phyloP scores from a whole-genome alignment of 2,329 filamentous ascomycete genomes.

The Zasmidium angulare region DNA sequence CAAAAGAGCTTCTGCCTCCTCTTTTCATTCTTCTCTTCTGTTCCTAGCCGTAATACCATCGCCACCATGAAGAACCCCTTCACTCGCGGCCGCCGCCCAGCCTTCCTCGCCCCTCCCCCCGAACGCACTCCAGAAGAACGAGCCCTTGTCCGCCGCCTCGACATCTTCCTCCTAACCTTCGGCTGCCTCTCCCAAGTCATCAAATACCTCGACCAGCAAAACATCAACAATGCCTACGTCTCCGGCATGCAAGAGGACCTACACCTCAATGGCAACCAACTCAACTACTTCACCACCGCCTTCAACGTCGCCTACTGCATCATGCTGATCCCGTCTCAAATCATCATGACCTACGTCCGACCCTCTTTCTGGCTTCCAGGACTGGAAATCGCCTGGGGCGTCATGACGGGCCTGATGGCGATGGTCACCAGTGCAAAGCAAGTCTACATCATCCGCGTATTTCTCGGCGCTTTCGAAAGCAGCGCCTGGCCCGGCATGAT shows the following conservation, averaged over 20 bases:
- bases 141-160: constrained; percentile 39
- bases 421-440: constrained; percentile 30
- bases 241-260: constrained; percentile 31
- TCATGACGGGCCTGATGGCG: constrained; percentile 32
- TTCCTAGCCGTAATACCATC: not conserved
- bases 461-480: constrained; percentile 32
- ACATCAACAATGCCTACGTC: constrained; percentile 28
- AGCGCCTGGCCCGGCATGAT: constrained; percentile 49
- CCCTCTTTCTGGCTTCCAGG: constrained; percentile 36
- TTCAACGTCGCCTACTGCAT: constrained; percentile 43
- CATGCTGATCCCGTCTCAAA: constrained; percentile 41
- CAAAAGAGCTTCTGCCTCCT: not conserved
- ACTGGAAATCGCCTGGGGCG: constrained; percentile 28
- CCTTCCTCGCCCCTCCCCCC: constrained; percentile 19
- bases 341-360: constrained; percentile 41
- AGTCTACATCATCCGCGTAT: constrained; percentile 29
- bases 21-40: not conserved
- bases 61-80: constrained; percentile 16
- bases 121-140: constrained; percentile 36
- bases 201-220: constrained; percentile 32
- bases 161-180: constrained; percentile 42
- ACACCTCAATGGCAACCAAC: constrained; percentile 27
- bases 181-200: constrained; percentile 43
- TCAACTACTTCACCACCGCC: constrained; percentile 40
- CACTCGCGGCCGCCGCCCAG: constrained; percentile 6